These are phyloP conservation scores for Hymenoscyphus repandus DNA, from an alignment of 2,329 filamentous ascomycete genomes.

Conservation along the genomic window DNA sequence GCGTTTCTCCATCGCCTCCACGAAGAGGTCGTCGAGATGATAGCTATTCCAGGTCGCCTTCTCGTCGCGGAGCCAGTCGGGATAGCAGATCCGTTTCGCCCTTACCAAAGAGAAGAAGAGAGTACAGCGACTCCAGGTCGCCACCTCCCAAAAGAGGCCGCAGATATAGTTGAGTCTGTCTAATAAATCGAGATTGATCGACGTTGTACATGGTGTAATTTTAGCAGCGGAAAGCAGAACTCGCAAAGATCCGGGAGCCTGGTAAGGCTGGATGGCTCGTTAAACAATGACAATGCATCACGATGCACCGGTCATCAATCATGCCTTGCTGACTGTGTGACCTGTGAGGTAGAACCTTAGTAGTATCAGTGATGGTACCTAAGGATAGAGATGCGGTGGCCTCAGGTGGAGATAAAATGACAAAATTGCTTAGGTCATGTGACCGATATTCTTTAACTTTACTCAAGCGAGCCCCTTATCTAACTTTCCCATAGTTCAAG, in stretches of 20 bases:
- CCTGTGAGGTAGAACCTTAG: not conserved
- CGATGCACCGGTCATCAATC: not conserved
- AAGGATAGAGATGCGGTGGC: not conserved
- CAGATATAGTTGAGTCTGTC: not conserved
- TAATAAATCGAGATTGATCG: not conserved
- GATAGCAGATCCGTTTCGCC: constrained; percentile 24
- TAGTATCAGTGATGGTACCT: too few relatives aligned
- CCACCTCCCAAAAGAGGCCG: constrained; percentile 22
- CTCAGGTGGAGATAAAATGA: not conserved
- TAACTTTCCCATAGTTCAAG: too few relatives aligned
- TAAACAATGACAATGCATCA: constrained; percentile 1
- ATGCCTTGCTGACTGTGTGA: constrained; percentile 1
- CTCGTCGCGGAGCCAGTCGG: constrained; percentile 9
- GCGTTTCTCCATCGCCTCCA: constrained; percentile 15
- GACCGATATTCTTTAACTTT: not conserved
- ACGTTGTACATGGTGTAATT: not conserved
- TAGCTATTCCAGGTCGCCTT: constrained; percentile 19
- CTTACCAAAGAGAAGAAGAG: constrained; percentile 26
- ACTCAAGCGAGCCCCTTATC: too few relatives aligned
- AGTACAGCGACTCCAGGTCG: constrained; percentile 25
- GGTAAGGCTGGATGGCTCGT: not conserved
- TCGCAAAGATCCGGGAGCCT: not conserved
- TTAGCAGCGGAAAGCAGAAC: not conserved
- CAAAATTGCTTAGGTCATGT: not conserved
- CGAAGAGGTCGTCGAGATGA: constrained; percentile 13